Evolutionary conservation across 305 asterid species (phyloP).

Genomic region (Solanum hybrid): DNA sequence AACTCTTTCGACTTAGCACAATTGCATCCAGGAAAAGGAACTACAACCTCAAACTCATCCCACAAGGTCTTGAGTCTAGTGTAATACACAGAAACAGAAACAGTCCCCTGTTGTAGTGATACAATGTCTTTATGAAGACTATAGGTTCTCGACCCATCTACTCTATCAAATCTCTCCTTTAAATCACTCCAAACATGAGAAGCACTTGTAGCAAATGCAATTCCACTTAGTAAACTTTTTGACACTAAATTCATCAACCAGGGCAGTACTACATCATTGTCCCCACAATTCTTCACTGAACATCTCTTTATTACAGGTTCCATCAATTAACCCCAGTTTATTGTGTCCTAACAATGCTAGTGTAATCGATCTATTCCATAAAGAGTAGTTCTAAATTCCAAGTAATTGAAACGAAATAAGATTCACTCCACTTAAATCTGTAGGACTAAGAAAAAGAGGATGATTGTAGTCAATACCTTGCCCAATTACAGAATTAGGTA

Average conservation of each 20-base stretch:
- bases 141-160: neutral
- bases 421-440: neutral
- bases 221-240: neutral
- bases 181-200: neutral
- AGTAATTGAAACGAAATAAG: too few species aligned
- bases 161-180: neutral
- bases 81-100: neutral
- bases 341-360: neutral
- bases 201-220: neutral
- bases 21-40: neutral
- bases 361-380: neutral
- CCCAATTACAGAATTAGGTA: too few species aligned
- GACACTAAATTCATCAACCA: neutral
- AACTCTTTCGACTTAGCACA: neutral
- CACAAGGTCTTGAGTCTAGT: neutral
- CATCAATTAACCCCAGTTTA: neutral
- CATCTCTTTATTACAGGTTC: too few species aligned
- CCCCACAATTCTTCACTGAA: too few species aligned
- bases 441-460: neutral
- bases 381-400: neutral
- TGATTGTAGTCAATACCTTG: neutral
- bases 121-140: neutral
- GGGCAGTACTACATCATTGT: neutral
- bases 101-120: neutral
- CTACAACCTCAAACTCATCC: neutral